Conservation (phyloP, 164 flowering plant species). For the Aristolochia californica region DNA sequence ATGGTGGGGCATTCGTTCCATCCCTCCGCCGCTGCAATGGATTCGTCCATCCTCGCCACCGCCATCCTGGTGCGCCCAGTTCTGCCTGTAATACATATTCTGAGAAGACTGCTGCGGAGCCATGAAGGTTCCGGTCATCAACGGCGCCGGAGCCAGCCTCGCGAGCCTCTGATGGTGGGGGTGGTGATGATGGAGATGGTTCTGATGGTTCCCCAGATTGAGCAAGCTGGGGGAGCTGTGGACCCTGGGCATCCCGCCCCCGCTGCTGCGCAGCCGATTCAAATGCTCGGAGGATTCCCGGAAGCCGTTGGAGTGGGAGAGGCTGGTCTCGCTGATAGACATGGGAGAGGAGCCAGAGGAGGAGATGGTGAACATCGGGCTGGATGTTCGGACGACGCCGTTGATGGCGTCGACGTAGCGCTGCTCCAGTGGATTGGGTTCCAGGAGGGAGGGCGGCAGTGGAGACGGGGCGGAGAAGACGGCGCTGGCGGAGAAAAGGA, state of each 20-base stretch:
- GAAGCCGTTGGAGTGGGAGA: constrained; percentile 2
- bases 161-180: constrained; percentile 2
- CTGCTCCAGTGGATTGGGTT: constrained; percentile 36
- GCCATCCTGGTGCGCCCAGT: too few relatives aligned
- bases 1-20: too few relatives aligned
- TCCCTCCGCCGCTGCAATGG: too few relatives aligned
- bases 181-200: not conserved
- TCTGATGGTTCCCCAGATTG: not conserved
- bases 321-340: constrained; percentile 13
- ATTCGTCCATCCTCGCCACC: too few relatives aligned
- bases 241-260: constrained; percentile 24
- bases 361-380: constrained; percentile 24
- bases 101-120: too few relatives aligned
- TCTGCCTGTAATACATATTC: too few relatives aligned
- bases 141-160: not conserved
- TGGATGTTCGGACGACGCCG: constrained; percentile 32
- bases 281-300: constrained; percentile 7
- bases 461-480: constrained; percentile 12
- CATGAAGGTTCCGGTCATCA: not conserved
- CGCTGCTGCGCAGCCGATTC: too few relatives aligned
- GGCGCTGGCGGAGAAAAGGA: constrained; percentile 53
- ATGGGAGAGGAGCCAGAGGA: constrained; percentile 55
- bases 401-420: constrained; percentile 81
- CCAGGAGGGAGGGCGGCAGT: constrained; percentile 17
- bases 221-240: constrained; percentile 55